Conservation (phyloP, 73 alveolate species). For the Paramecium sexaurelia region DNA sequence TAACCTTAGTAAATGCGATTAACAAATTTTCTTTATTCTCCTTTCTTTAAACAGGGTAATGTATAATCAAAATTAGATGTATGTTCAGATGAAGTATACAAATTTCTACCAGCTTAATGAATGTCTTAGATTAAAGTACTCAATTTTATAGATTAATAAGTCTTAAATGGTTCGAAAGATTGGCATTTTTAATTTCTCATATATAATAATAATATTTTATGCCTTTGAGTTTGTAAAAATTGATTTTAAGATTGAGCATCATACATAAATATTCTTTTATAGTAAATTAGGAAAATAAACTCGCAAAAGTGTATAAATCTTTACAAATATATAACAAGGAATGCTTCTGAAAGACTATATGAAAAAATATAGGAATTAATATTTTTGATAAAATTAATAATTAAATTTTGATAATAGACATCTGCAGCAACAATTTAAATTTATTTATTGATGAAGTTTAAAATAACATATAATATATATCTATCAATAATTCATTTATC, state of each 20-base stretch:
- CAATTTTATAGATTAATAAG: slow-evolving; percentile 26
- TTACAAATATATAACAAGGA: too few species aligned
- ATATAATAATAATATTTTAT: not conserved
- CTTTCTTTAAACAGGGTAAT: slow-evolving; percentile 17
- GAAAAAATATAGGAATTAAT: too few species aligned
- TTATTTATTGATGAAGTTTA: too few species aligned
- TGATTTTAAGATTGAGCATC: not conserved
- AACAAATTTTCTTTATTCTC: not conserved
- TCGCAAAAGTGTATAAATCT: not conserved
- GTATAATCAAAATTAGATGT: not conserved
- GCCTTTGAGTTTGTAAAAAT: not conserved
- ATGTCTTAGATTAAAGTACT: slow-evolving; percentile 10
- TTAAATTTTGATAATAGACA: too few species aligned
- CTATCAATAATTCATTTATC: too few species aligned
- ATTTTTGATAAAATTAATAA: too few species aligned
- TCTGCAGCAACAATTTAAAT: too few species aligned
- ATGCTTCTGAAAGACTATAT: too few species aligned
- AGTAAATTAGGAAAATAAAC: not conserved
- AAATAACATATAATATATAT: too few species aligned
- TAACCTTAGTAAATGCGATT: not conserved
- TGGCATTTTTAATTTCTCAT: not conserved
- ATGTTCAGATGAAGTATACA: slow-evolving; percentile 7
- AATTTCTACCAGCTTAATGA: slow-evolving; percentile 16
- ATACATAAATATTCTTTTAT: not conserved
- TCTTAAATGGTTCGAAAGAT: not conserved